phyloP scores from a whole-genome alignment of 805 yeast genomes.

The Danielia reshetovae region DNA sequence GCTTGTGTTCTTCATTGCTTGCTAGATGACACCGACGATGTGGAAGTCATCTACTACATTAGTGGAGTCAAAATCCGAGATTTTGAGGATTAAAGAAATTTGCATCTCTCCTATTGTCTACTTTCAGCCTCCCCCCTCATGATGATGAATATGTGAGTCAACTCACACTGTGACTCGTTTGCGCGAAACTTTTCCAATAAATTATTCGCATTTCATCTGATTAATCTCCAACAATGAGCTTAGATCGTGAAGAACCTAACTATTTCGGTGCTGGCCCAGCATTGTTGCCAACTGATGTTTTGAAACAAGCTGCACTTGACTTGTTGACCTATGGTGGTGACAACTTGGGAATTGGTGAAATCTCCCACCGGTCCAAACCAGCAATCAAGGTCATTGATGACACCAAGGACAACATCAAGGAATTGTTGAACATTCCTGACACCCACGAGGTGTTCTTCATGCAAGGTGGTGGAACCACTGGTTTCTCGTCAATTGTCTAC shows the following conservation, averaged over 20 bases:
- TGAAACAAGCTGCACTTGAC: constrained; percentile 85
- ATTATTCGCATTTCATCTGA: no score
- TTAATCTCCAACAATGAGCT: constrained; percentile 17
- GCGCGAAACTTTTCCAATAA: no score
- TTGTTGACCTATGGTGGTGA: constrained; percentile 63
- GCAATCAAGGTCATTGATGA: constrained; percentile 75
- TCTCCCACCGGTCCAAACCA: constrained; percentile 88
- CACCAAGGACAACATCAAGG: constrained; percentile 62
- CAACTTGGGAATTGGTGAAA: constrained; percentile 91
- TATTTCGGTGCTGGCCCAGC: constrained; percentile 99
- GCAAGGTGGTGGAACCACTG: constrained; percentile 98
- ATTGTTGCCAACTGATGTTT: constrained; percentile 73
- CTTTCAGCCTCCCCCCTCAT: no score
- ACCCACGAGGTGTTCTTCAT: constrained; percentile 91
- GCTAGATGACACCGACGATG: constrained; percentile 59
- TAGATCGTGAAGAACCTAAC: constrained; percentile 66
- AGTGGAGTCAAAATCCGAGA: constrained; percentile 22
- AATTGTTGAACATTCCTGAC: constrained; percentile 75
- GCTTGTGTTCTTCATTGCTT: constrained; percentile 65
- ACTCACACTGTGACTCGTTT: no score
- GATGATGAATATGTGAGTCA: no score
- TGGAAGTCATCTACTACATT: constrained; percentile 63
- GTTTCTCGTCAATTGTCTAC: constrained; percentile 83
- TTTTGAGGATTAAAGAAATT: not conserved
- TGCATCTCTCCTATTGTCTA: no score